Evolutionary conservation across 805 yeast species (phyloP).

Genomic region (Cyberlindnera maritima): DNA sequence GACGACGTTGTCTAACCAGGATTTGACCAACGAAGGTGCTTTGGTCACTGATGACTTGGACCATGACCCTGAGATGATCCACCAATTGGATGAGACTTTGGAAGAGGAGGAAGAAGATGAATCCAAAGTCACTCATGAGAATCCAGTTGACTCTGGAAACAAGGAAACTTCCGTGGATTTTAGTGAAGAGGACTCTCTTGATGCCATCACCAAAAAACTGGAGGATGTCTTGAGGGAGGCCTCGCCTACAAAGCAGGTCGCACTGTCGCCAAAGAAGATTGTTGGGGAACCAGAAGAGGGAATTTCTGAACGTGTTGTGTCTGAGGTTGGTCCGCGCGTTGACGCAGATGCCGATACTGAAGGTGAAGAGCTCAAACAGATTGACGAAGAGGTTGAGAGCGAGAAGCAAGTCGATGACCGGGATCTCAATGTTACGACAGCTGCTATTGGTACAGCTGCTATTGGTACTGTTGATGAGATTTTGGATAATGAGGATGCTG

Average conservation of each 20-base stretch:
- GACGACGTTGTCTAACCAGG: slow-evolving; percentile 35
- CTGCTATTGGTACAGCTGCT: no score
- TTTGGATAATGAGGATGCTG: no score
- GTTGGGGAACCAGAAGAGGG: neutral
- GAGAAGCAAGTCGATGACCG: no score
- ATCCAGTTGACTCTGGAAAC: neutral
- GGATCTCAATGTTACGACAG: no score
- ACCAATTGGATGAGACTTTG: slow-evolving; percentile 17
- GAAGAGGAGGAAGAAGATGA: slow-evolving; percentile 17
- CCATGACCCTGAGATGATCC: slow-evolving; percentile 17
- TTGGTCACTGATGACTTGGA: slow-evolving; percentile 44
- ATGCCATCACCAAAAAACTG: slow-evolving; percentile 5
- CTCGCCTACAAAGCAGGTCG: neutral
- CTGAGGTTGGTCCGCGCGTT: no score
- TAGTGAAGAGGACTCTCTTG: slow-evolving; percentile 5
- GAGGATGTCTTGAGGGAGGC: slow-evolving; percentile 4
- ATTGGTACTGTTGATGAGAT: no score
- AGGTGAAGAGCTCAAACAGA: no score
- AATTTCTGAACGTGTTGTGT: neutral
- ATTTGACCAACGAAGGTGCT: slow-evolving; percentile 56
- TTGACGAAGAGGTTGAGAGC: no score
- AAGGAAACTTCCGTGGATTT: neutral
- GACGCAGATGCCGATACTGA: neutral
- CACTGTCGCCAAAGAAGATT: slow-evolving; percentile 1
- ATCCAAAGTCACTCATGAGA: neutral